phyloP scores from a whole-genome alignment of 2,329 filamentous ascomycete genomes.

The Arachnopeziza araneosa region DNA sequence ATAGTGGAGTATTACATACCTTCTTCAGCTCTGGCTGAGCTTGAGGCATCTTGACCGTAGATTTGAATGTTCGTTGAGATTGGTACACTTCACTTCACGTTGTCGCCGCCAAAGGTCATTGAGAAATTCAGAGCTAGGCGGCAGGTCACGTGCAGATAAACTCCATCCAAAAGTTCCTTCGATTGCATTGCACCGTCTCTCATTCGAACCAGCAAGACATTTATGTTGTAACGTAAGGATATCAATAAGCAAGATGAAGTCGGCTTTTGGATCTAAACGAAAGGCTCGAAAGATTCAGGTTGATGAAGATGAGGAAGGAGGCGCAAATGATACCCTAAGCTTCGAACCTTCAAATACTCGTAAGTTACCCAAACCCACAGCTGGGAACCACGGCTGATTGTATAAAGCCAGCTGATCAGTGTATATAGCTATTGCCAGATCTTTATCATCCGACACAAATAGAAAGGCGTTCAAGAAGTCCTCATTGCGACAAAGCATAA shows the following conservation, averaged over 20 bases:
- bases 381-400: slow-evolving; percentile 26
- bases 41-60: slow-evolving; percentile 70
- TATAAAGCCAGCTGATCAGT: slow-evolving; percentile 23
- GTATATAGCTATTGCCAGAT: slow-evolving; percentile 13
- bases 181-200: neutral
- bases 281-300: slow-evolving; percentile 75
- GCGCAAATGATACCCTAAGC: slow-evolving; percentile 16
- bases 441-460: slow-evolving; percentile 34
- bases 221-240: neutral
- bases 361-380: slow-evolving; percentile 21
- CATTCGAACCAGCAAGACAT: neutral
- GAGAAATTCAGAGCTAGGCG: slow-evolving; percentile 7
- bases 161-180: neutral
- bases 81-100: neutral
- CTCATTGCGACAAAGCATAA: slow-evolving; percentile 51
- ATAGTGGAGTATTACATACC: slow-evolving; percentile 45
- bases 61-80: neutral
- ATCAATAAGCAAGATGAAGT: slow-evolving; percentile 20
- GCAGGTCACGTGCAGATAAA: slow-evolving; percentile 26
- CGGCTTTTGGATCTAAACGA: slow-evolving; percentile 47
- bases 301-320: slow-evolving; percentile 57
- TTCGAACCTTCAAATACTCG: slow-evolving; percentile 16
- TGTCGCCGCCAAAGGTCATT: neutral
- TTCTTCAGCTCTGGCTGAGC: slow-evolving; percentile 99
- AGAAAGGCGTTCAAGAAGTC: slow-evolving; percentile 54